Base-by-base conservation (phyloP, 495 filamentous ascomycete species). In the Parmelia sp. region DNA sequence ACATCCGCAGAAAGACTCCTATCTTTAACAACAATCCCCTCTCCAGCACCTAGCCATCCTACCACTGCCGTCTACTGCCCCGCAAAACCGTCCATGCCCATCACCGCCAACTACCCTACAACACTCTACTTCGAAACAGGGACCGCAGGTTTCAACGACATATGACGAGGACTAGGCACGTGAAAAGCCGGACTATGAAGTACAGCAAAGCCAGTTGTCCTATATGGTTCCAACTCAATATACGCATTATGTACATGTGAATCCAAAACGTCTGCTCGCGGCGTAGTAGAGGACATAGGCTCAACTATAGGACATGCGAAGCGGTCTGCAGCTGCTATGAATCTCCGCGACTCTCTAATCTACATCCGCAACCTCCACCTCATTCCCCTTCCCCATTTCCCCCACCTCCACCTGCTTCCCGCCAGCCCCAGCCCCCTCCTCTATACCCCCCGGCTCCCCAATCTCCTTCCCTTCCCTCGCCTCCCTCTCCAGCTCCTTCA, bases 401-500 rank as follows among this genome's bases (percentile, higher is more conserved):
- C 74, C 74, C 68, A 83, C 74, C 71, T 88, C 86, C 61, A 90
- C 77, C 67, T 83, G 74, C 72, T 89, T 86, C 61, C 90, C 78
- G 69, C 80, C 74, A 68, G 80, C 78, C 73, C 82, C 78, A 15
- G 87, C 88, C 69, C 88, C 87, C 60, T 88, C 85, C 3, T 49
- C 36, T 33, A 21, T 60, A 4, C 17, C 63, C 53, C 27, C 63
- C 17, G 61, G 57, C 58, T 69, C 58, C 67, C 71, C 63, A 64
- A 49, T 42, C 58, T 72, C 65, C 70, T 79, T 65, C 68, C 66
- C 73, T 44, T 67, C 72, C 57, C 72, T 67, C 55, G 71, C 71
- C 63, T 84, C 83, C 61, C 86, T 80, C 75, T 96, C 90, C 57
- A 97, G 80, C 74, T 90, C 83, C 75, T 88, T 86, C 53, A 96